Percentiles rank a stretch among this genome's conserved stretches.
These are phyloP conservation scores for Paspalum notatum DNA, from an alignment of 176 grass and related monocot genomes.

Conservation along the genomic window DNA sequence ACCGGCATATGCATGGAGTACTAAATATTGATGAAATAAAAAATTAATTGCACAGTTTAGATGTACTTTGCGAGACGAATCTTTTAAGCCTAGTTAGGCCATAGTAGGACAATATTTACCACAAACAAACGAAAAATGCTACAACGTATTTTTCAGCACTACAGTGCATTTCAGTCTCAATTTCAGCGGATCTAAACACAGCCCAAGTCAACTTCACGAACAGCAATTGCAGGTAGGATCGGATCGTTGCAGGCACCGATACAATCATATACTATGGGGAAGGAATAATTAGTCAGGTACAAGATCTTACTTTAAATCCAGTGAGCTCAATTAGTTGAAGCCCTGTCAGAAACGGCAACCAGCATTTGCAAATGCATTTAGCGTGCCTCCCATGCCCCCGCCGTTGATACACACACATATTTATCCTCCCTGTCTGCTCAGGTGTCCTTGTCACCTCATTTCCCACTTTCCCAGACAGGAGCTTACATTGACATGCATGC, in stretches of 20 bases:
- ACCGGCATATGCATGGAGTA: no score
- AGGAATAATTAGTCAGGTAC: not conserved
- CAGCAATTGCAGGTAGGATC: not conserved
- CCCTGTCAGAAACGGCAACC: not conserved
- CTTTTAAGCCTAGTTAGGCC: no score
- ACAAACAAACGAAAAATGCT: no score
- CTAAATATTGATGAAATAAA: no score
- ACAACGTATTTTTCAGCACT: no score
- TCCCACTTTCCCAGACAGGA: conserved; percentile 26
- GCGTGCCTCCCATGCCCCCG: not conserved
- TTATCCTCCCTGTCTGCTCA: conserved; percentile 29
- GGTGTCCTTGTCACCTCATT: conserved; percentile 32
- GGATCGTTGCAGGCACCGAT: not conserved
- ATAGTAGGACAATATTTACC: no score
- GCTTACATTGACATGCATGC: conserved; percentile 17
- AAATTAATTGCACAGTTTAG: no score
- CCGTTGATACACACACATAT: conserved; percentile 33
- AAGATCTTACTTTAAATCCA: not conserved
- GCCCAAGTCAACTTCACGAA: not conserved
- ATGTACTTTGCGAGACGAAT: no score
- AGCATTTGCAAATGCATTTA: not conserved
- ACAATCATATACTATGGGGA: not conserved
- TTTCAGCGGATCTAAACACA: no score
- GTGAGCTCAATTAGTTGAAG: not conserved
- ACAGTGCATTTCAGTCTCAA: no score